Conservation (phyloP, 2,329 filamentous ascomycete species). For the Colletotrichum orbiculare region DNA sequence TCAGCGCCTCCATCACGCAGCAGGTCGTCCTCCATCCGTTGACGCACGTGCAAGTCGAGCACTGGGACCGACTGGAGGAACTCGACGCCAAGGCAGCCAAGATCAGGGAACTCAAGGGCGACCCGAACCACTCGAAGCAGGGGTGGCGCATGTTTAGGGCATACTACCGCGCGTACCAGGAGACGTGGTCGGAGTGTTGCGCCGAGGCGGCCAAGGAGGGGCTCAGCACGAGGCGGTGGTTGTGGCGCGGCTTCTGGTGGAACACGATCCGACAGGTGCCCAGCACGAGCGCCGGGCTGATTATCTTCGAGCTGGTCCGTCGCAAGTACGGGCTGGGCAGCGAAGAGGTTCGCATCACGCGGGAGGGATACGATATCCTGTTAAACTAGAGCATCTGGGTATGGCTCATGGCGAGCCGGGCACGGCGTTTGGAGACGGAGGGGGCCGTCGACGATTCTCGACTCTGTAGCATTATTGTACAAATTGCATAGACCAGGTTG, state of each 20-base stretch:
- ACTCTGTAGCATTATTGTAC: conserved; percentile 20
- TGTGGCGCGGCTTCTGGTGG: conserved; percentile 79
- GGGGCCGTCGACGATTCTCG: conserved; percentile 15
- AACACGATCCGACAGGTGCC: conserved; percentile 79
- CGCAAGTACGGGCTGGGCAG: conserved; percentile 75
- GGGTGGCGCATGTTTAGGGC: conserved; percentile 67
- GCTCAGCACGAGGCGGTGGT: conserved; percentile 68
- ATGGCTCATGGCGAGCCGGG: neutral
- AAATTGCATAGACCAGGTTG: conserved; percentile 4
- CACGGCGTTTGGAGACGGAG: conserved; percentile 15
- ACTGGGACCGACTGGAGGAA: conserved; percentile 79
- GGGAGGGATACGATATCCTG: conserved; percentile 78
- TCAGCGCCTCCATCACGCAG: conserved; percentile 75
- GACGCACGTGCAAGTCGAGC: conserved; percentile 75
- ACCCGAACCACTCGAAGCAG: conserved; percentile 47
- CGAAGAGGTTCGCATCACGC: conserved; percentile 72
- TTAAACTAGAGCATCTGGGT: conserved; percentile 52
- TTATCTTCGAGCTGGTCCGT: conserved; percentile 82
- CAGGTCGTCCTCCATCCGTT: conserved; percentile 78
- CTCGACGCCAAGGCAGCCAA: conserved; percentile 71
- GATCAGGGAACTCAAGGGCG: conserved; percentile 49
- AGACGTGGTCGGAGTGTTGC: conserved; percentile 71
- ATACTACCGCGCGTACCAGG: conserved; percentile 78
- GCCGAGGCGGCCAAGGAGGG: conserved; percentile 67
- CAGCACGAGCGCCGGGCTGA: conserved; percentile 79